A percentile compares a stretch with the other conserved stretches of the same genome.
These are phyloP conservation scores for Schizophyllum commune DNA, from an alignment of 1,284 basidiomycete species.

Conservation along the genomic window DNA sequence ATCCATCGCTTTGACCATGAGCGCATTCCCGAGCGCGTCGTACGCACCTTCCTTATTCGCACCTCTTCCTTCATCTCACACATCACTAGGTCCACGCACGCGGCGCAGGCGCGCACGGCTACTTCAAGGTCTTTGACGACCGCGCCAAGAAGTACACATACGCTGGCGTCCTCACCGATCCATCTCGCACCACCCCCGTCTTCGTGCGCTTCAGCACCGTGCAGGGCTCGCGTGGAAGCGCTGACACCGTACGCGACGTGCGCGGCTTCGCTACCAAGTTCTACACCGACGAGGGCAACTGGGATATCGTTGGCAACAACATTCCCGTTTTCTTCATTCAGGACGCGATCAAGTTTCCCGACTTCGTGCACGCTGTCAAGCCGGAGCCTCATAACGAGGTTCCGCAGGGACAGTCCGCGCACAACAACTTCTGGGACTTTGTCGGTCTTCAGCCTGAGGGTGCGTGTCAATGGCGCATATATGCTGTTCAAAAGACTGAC, in stretches of 20 bases:
- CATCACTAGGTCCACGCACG: constrained; percentile 52
- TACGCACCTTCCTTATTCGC: constrained; percentile 11
- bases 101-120: constrained; percentile 75
- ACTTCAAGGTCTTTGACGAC: constrained; percentile 67
- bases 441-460: constrained; percentile 38
- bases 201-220: constrained; percentile 83
- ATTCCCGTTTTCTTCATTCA: constrained; percentile 85
- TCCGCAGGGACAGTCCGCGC: constrained; percentile 53
- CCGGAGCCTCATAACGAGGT: constrained; percentile 77
- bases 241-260: constrained; percentile 77
- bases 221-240: constrained; percentile 67
- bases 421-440: constrained; percentile 85
- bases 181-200: constrained; percentile 60
- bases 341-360: constrained; percentile 78
- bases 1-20: constrained; percentile 77
- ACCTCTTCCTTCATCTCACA: not conserved
- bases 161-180: constrained; percentile 65
- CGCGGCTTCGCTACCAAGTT: constrained; percentile 80
- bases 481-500: not conserved
- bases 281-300: constrained; percentile 68
- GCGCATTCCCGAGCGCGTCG: constrained; percentile 74
- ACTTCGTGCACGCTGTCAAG: constrained; percentile 74
- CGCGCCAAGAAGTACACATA: constrained; percentile 56
- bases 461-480: not conserved
- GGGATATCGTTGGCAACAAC: constrained; percentile 76